Conservation (phyloP, 371 early-diverging fungal genomes). For the Apophysomyces variabilis region DNA sequence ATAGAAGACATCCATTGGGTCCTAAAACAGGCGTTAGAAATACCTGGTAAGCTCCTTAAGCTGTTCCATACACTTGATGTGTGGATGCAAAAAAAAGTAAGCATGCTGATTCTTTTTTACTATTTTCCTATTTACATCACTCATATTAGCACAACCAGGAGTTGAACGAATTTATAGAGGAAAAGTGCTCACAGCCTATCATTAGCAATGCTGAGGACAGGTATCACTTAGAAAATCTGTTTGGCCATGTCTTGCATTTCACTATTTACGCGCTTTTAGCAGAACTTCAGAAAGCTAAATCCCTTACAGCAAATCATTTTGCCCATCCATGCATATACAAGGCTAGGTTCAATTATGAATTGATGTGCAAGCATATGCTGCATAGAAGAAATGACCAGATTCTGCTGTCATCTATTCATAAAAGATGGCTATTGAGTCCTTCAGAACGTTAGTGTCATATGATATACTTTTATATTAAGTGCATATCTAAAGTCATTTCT, state of each 20-base stretch:
- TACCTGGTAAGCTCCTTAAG: not conserved
- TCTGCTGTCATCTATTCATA: not conserved
- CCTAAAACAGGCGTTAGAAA: constrained; percentile 1
- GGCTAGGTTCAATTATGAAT: too few species aligned
- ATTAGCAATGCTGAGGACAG: not conserved
- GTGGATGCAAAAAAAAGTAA: constrained; percentile 4
- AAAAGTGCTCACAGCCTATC: not conserved
- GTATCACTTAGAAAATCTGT: not conserved
- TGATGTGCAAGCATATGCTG: too few species aligned
- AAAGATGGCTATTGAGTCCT: too few species aligned
- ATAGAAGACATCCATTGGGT: constrained; percentile 8
- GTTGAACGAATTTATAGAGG: not conserved
- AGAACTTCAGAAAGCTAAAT: too few species aligned
- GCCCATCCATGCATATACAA: too few species aligned
- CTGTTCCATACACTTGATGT: not conserved
- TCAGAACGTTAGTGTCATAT: too few species aligned
- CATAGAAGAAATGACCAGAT: not conserved
- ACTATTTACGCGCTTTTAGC: too few species aligned
- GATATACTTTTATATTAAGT: too few species aligned
- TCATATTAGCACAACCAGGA: not conserved
- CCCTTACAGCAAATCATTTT: too few species aligned
- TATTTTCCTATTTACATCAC: not conserved
- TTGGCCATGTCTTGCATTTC: not conserved
- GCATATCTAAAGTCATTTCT: too few species aligned
- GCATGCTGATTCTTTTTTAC: not conserved